These are phyloP conservation scores for Cyclotella sp. DNA, from an alignment of 108 stramenopile species.

Conservation along the genomic window DNA sequence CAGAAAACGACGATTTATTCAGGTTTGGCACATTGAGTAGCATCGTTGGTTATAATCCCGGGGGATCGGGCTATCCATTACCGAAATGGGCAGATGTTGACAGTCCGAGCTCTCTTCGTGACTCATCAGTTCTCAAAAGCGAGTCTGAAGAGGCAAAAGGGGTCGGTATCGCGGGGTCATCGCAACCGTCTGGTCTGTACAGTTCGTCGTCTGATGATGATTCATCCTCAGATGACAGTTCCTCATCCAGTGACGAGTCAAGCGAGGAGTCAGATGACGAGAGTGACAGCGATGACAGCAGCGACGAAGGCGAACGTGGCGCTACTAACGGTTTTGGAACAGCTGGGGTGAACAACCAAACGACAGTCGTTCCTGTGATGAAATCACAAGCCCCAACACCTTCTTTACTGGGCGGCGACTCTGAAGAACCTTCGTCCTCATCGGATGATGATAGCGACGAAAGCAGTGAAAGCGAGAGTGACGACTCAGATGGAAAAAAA, in stretches of 20 bases:
- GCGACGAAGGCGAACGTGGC: conserved; percentile 6
- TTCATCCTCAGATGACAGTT: conserved; percentile 28
- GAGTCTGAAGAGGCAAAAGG: conserved; percentile 9
- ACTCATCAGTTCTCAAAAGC: conserved; percentile 51
- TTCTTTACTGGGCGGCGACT: conserved; percentile 22
- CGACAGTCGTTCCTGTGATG: conserved; percentile 5
- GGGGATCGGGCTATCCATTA: conserved; percentile 76
- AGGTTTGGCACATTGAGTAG: conserved; percentile 89
- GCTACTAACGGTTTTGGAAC: conserved; percentile 8
- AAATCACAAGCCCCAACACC: conserved; percentile 15
- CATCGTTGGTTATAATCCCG: conserved; percentile 71
- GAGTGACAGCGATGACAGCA: conserved; percentile 27
- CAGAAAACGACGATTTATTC: conserved; percentile 53
- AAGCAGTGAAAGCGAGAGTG: conserved; percentile 43
- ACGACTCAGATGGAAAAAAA: conserved; percentile 11
- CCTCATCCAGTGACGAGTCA: conserved; percentile 36
- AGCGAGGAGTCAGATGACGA: conserved; percentile 27
- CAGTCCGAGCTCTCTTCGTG: conserved; percentile 82
- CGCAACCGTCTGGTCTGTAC: conserved; percentile 6
- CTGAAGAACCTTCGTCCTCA: conserved; percentile 30
- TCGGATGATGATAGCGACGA: conserved; percentile 52
- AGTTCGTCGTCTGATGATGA: conserved; percentile 43
- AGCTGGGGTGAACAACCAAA: conserved; percentile 20
- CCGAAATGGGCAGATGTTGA: conserved; percentile 88
- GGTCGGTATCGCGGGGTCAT: conserved; percentile 2